Base-by-base conservation (phyloP, 106 monocot genomes). In the Dioscorea zingiberensis region DNA sequence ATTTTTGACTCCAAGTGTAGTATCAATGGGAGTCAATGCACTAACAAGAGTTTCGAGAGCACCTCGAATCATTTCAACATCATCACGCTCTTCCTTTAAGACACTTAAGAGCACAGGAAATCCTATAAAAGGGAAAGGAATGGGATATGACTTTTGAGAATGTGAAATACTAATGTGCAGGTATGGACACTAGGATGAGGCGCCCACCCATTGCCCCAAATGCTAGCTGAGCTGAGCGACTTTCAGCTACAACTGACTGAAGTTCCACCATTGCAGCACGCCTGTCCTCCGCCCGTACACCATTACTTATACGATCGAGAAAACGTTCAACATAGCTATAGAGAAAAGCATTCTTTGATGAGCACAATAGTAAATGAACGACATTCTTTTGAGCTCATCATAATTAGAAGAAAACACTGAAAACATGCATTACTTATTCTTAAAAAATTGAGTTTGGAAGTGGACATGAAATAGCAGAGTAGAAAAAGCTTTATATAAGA, bases 281-380 rank as follows among this genome's bases (percentile, higher is more conserved):
- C 64, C 93, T 84, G 70, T 98, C 98, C 10, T 98, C 98, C 54
- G 93, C 81, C 54, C 83, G 73, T 5, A 82, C 84, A 47, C 98
- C 98, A 74, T 93, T 98, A 82, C 78, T 93, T 74, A 98, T 93
- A 17, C 98, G 83, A 65, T 93, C 98, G 27, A 98, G 84, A 54
- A 76, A 72, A 22, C 81, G 78, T 47, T 98, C 93, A 32, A 98
- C 89, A 60, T 93, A 74, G 76, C 98, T 98, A 60, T 55, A 58
- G n/a, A 29, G 58, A 17, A 46, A 48, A 65, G 58, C 13, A 54
- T 49, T 49, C 27, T 18, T 53, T 25, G 26, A 48, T 48, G 6
- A 38, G 1, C 4, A 38, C 10, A 10, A 38, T 38, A 1, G 4
- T 38, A 38, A 38, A 1, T 38, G 10, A 38, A 38, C 6, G 4